Evolutionary conservation across 2,329 filamentous ascomycete genomes (phyloP).

Genomic region (Pseudogymnoascus sp.): DNA sequence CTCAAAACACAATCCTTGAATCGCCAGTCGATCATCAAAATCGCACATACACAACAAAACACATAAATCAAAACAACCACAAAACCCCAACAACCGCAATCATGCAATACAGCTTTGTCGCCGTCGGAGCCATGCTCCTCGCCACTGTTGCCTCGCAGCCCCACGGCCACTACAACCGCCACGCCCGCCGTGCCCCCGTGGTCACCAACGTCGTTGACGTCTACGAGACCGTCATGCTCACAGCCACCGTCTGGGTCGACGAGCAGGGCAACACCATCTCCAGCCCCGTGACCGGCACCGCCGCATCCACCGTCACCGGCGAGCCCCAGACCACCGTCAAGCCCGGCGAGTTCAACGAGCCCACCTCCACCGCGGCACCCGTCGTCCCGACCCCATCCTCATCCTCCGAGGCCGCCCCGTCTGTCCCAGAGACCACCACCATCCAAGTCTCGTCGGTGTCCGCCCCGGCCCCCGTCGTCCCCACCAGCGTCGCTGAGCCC

Average conservation of each 20-base stretch:
- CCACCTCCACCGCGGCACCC: constrained; percentile 15
- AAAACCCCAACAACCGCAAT: constrained; percentile 15
- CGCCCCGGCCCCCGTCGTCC: not conserved
- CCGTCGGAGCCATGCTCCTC: constrained; percentile 24
- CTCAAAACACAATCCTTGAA: constrained; percentile 4
- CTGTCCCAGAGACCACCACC: constrained; percentile 9
- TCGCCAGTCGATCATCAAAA: not conserved
- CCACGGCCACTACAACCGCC: constrained; percentile 29
- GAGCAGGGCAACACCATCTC: constrained; percentile 18
- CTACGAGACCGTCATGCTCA: constrained; percentile 37
- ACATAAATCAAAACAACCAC: not conserved
- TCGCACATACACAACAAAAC: not conserved
- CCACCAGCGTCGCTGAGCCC: not conserved
- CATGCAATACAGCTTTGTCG: constrained; percentile 30
- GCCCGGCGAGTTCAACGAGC: not conserved
- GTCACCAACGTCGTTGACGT: constrained; percentile 41
- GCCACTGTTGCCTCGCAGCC: constrained; percentile 27
- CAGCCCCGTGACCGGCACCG: constrained; percentile 18
- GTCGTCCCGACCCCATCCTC: constrained; percentile 17
- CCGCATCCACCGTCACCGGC: constrained; percentile 11
- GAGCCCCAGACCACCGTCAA: constrained; percentile 10
- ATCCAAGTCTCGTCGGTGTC: constrained; percentile 11
- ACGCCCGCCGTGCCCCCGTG: constrained; percentile 32
- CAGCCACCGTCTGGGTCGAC: constrained; percentile 36
- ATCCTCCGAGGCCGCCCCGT: not conserved